Conservation (phyloP, 495 filamentous ascomycete genomes). For the Neurospora sp. region DNA sequence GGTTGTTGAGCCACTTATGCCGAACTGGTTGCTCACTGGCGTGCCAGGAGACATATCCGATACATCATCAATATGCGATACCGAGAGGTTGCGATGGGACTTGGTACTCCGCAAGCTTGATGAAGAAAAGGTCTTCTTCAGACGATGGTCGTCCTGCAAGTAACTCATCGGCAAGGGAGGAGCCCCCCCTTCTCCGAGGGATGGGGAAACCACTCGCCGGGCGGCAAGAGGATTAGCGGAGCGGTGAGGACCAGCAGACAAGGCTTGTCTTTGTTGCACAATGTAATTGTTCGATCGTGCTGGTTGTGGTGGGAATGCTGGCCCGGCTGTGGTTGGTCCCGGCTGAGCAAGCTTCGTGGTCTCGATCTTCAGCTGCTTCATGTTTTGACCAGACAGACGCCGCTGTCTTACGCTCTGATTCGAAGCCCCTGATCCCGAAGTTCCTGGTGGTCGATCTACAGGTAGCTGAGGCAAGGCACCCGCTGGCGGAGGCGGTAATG, state of each 20-base stretch:
- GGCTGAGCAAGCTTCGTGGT: conserved; percentile 42
- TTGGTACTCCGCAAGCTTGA: conserved; percentile 62
- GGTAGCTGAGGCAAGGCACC: conserved; percentile 24
- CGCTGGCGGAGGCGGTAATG: conserved; percentile 31
- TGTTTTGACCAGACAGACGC: conserved; percentile 68
- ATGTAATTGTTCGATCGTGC: conserved; percentile 29
- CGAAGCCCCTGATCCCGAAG: conserved; percentile 20
- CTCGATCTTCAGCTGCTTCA: conserved; percentile 84
- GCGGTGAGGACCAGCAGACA: conserved; percentile 28
- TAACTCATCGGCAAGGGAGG: conserved; percentile 21
- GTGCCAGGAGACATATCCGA: conserved; percentile 63
- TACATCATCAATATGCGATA: conserved; percentile 58
- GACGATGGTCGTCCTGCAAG: conserved; percentile 24
- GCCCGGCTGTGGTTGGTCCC: conserved; percentile 29
- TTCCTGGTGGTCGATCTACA: conserved; percentile 10
- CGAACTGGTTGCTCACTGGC: conserved; percentile 55
- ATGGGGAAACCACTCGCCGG: conserved; percentile 24
- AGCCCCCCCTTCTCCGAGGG: conserved; percentile 15
- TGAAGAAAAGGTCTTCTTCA: conserved; percentile 74
- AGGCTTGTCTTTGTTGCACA: conserved; percentile 35
- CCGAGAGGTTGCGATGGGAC: conserved; percentile 56
- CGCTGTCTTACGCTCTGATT: conserved; percentile 60
- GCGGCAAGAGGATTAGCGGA: conserved; percentile 18
- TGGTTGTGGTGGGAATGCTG: conserved; percentile 34
- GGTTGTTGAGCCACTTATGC: conserved; percentile 33